Base-by-base conservation (phyloP, 2,329 filamentous ascomycete species). In the Geosmithia flava region DNA sequence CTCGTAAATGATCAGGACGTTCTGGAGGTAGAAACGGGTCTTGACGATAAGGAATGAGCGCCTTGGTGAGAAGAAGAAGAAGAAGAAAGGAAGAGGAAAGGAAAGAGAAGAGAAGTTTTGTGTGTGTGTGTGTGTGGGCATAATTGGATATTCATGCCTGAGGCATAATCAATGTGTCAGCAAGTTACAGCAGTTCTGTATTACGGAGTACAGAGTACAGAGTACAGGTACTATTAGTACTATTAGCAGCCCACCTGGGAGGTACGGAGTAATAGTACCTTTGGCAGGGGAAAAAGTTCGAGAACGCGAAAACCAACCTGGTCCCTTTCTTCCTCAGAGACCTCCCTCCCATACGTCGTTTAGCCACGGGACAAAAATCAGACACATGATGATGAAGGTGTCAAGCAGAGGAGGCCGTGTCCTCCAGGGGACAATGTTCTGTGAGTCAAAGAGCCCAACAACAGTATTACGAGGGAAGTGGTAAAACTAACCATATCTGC, bases 11-110 rank as follows among this genome's bases (percentile, higher is more conserved):
- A 81, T 90, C 88, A 87, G 78, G 78, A 83, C 81, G 77, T 81
- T 78, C 75, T 85, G 76, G 80, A 71, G 68, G 66, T 68, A 63
- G 70, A 74, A 68, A 73, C 73, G 74, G 77, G 74, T 82, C 78
- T 81, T 89, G 87, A 90, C 79, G 90, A 95, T 96, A 96, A 95
- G 90, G 88, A 83, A 47, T 81, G 76, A 71, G 79, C 85, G 86
- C 84, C 84, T 73, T 76, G 71, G 65, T 56, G 54, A 66, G 64
- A 64, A 57, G 61, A 59, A 59, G 51, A 54, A 58, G 57, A 54
- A 56, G 53, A 59, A 67, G 57, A 67, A 62, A 56, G 45, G 56
- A 52, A 49, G 48, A 27, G 47, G 49, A 57, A 57, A 57, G 53
- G n/a, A 30, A 10, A 41, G 43, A 44, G 42, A 53, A 53, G 23